Evolutionary conservation across 2,329 filamentous ascomycete species (phyloP), one percentile per base, ranked within the genome.

Genomic region (Diaporthe vexans): DNA sequence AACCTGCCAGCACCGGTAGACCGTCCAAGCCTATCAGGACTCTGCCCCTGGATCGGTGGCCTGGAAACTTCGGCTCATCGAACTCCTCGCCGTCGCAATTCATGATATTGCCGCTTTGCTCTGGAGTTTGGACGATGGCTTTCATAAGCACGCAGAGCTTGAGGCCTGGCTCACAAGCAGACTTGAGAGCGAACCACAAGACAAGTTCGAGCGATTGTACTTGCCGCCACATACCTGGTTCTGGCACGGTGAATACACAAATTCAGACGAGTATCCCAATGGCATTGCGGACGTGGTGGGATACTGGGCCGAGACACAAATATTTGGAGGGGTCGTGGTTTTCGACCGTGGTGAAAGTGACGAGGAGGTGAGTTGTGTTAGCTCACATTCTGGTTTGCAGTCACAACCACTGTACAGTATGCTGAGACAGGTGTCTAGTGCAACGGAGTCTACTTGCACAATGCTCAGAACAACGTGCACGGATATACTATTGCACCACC

Each of bases 181-280:
- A 29, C 37, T 63, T 63, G 37, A 63, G 19, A 46, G 37, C 15
- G 58, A 19, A 19, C 24, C 59, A 3, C 40, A 33, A 4, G 24
- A n/a, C 59, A 7, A 15, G 5, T 2, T 13, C 7, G 59, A 63
- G 59, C 19, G 2, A n/a, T 4, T 5, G 0, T 21, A 63, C 24
- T n/a, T 63, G 59, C 59, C 59, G 17, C 40, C 59, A 10, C 59
- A 48, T 6, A 63, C 59, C 17, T 63, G 40, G 59, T 48, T 48
- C 19, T 63, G 59, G 59, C 59, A 48, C 5, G 1, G 21, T 33
- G 40, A 33, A 0, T 63, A 48, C 26, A 2, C 4, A 8, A 19
- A 63, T n/a, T 15, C 29, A 13, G 21, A 11, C 17, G 26, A 40
- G 26, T 33, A 65, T 24, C 59, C 59, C 43, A 15, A 51, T 1